Percentiles rank a stretch among this genome's conserved stretches.
These are phyloP conservation scores for Suillus decipiens DNA, from an alignment of 768 basidiomycete species.

Conservation along the genomic window DNA sequence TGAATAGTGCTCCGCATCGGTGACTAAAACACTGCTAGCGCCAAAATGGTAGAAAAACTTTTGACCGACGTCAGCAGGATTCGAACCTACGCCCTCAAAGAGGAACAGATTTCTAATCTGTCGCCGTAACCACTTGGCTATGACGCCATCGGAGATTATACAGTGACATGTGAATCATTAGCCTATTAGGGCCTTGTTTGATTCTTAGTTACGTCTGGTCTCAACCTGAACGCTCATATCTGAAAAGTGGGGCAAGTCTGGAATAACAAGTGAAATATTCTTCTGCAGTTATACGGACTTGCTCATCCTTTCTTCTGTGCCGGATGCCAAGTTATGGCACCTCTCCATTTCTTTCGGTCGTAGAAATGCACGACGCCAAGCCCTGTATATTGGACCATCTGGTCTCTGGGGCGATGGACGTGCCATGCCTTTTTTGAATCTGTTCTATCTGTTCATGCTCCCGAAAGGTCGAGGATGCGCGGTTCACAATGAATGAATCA, in stretches of 20 bases:
- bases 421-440: slow-evolving; percentile 14
- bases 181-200: no score
- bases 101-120: slow-evolving; percentile 73
- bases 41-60: slow-evolving; percentile 20
- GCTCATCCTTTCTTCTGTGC: neutral
- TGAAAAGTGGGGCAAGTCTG: no score
- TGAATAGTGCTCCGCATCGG: neutral
- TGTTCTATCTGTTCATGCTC: slow-evolving; percentile 40
- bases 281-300: no score
- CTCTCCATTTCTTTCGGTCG: slow-evolving; percentile 37
- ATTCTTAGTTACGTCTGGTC: no score
- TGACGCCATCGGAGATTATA: slow-evolving; percentile 39
- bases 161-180: neutral
- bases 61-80: slow-evolving; percentile 61
- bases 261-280: no score
- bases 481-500: neutral
- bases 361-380: slow-evolving; percentile 36
- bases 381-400: slow-evolving; percentile 32
- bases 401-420: slow-evolving; percentile 13
- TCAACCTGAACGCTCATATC: no score
- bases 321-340: no score
- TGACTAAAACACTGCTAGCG: neutral
- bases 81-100: slow-evolving; percentile 71
- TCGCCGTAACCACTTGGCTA: slow-evolving; percentile 82
- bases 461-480: slow-evolving; percentile 6